Conservation (phyloP, 2,329 filamentous ascomycete species). For the Penicillium sclerotiorum region DNA sequence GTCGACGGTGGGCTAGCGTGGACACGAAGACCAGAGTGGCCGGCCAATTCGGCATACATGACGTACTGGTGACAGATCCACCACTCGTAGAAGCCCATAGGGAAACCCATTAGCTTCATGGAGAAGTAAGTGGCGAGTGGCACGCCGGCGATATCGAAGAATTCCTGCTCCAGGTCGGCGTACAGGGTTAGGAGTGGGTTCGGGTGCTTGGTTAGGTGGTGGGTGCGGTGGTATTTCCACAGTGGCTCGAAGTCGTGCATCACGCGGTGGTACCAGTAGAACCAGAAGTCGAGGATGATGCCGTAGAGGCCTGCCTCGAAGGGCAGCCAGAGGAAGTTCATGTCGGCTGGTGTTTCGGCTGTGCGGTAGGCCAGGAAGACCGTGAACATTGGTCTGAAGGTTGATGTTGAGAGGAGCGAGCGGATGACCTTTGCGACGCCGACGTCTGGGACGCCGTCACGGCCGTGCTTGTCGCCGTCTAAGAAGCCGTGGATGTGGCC, state of each 20-base stretch:
- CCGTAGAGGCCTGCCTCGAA: conserved; percentile 27
- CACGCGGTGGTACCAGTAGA: conserved; percentile 32
- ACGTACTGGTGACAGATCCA: conserved; percentile 31
- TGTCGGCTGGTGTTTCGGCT: conserved; percentile 16
- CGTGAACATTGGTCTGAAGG: conserved; percentile 29
- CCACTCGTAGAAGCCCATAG: conserved; percentile 32
- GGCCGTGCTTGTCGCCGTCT: conserved; percentile 29
- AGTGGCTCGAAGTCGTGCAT: conserved; percentile 27
- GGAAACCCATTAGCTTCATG: conserved; percentile 25
- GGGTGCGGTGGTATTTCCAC: conserved; percentile 31
- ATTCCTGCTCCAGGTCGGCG: conserved; percentile 28
- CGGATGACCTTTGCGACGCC: conserved; percentile 28
- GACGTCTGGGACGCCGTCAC: conserved; percentile 30
- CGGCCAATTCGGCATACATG: conserved; percentile 28
- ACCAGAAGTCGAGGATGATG: conserved; percentile 32
- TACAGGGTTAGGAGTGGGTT: conserved; percentile 29
- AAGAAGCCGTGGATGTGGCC: conserved; percentile 29
- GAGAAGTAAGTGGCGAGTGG: conserved; percentile 26
- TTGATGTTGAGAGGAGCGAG: conserved; percentile 26
- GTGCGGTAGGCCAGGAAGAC: conserved; percentile 27
- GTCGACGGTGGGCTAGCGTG: conserved; percentile 26
- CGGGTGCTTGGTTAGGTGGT: conserved; percentile 31
- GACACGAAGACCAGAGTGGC: conserved; percentile 27
- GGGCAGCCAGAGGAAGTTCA: conserved; percentile 25
- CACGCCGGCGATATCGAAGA: conserved; percentile 29